Percentiles rank a stretch among this genome's conserved stretches.
These are phyloP conservation scores for Silene uniflora DNA, from an alignment of 148 eudicot species.

Conservation along the genomic window DNA sequence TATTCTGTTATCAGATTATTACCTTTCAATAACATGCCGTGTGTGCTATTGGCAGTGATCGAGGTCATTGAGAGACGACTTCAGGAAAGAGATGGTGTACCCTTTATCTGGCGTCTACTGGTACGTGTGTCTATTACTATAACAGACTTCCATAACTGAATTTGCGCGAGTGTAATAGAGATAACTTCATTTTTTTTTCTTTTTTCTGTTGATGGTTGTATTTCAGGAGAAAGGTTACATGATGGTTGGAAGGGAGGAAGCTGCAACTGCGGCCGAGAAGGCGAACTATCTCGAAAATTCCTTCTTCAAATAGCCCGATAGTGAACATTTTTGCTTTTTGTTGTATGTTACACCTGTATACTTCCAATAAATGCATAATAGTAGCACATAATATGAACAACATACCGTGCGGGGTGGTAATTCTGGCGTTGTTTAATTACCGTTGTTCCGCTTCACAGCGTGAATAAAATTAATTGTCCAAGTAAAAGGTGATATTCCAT, in stretches of 20 bases:
- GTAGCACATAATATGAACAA: too few relatives aligned
- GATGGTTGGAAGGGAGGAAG: slow-evolving; percentile 54
- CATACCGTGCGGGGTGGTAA: too few relatives aligned
- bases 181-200: too few relatives aligned
- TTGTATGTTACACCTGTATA: neutral
- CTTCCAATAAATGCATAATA: too few relatives aligned
- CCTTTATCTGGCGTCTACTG: slow-evolving; percentile 82
- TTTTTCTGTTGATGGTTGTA: neutral
- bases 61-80: slow-evolving; percentile 51
- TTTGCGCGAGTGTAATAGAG: neutral
- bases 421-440: neutral
- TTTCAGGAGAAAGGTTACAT: slow-evolving; percentile 65
- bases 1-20: neutral
- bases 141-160: neutral
- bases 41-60: slow-evolving; percentile 32
- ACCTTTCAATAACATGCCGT: neutral
- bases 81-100: slow-evolving; percentile 53
- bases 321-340: neutral
- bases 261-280: slow-evolving; percentile 38
- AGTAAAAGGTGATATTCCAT: neutral
- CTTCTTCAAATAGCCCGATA: slow-evolving; percentile 30
- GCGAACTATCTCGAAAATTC: slow-evolving; percentile 52
- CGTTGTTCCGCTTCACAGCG: neutral
- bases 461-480: too few relatives aligned
- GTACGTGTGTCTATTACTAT: slow-evolving; percentile 27